Percentiles rank a stretch among this genome's conserved stretches.
Evolutionary conservation across 169 alveolate species (phyloP).

Genomic region (Babesia ovata): DNA sequence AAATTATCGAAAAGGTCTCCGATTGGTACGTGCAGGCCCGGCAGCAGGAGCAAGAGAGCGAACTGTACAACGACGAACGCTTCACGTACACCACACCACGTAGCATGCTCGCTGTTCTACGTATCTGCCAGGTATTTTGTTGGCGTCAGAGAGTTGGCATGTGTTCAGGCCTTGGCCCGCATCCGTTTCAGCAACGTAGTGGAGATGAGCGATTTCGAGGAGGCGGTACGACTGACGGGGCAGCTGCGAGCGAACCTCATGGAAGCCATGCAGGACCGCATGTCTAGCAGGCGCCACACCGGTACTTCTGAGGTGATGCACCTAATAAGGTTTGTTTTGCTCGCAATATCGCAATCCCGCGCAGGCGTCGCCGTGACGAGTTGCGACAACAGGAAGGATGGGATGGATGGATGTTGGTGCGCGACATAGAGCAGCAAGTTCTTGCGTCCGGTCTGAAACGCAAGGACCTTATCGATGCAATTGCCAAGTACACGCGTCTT

Average conservation of each 20-base stretch:
- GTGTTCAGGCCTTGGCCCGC: slow-evolving; percentile 87
- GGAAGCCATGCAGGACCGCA: slow-evolving; percentile 73
- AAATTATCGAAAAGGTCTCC: slow-evolving; percentile 67
- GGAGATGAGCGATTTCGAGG: slow-evolving; percentile 91
- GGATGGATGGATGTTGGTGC: slow-evolving; percentile 79
- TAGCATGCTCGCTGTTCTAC: slow-evolving; percentile 92
- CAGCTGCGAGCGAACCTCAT: slow-evolving; percentile 85
- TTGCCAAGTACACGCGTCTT: slow-evolving; percentile 77
- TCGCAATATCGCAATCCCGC: not conserved
- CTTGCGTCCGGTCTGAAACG: slow-evolving; percentile 72
- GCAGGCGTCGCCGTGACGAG: slow-evolving; percentile 69
- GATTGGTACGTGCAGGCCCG: slow-evolving; percentile 78
- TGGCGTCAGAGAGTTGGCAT: not conserved
- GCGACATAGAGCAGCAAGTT: slow-evolving; percentile 74
- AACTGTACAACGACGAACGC: slow-evolving; percentile 80
- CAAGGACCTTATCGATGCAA: slow-evolving; percentile 70
- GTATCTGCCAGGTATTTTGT: slow-evolving; percentile 88
- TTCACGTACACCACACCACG: slow-evolving; percentile 95
- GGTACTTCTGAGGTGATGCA: slow-evolving; percentile 81
- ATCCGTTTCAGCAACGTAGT: slow-evolving; percentile 89
- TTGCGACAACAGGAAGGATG: slow-evolving; percentile 69
- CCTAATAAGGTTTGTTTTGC: slow-evolving; percentile 62
- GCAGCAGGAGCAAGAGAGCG: slow-evolving; percentile 75
- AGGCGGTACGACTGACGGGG: slow-evolving; percentile 92
- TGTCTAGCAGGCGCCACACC: slow-evolving; percentile 61